Percentiles rank a stretch among this genome's conserved stretches.
These are phyloP conservation scores for Platismatia glauca DNA, from an alignment of 495 filamentous ascomycete genomes.

Conservation along the genomic window DNA sequence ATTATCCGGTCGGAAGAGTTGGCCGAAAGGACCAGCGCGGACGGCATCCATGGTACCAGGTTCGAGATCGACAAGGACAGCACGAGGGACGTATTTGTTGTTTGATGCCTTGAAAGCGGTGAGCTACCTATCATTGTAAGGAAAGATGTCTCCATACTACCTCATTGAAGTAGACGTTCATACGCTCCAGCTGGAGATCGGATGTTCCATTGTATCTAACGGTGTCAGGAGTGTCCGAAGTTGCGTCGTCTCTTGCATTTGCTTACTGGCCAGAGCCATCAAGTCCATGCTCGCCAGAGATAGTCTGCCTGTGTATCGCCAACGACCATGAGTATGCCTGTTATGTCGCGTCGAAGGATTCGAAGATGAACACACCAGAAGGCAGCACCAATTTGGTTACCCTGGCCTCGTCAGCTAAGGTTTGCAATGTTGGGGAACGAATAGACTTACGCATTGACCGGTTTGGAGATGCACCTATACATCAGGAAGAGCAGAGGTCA, in stretches of 20 bases:
- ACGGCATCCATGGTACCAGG: conserved; percentile 98
- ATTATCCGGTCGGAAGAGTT: conserved; percentile 99
- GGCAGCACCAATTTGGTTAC: conserved; percentile 99
- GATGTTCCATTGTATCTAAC: conserved; percentile 90
- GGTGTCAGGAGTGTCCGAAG: conserved; percentile 17
- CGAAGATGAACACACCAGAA: conserved; percentile 65
- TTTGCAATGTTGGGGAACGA: conserved; percentile 12
- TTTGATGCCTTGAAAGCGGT: conserved; percentile 58
- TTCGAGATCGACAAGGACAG: conserved; percentile 98
- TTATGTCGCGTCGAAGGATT: conserved; percentile 11
- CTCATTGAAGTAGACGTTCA: conserved; percentile 99
- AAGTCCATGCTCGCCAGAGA: conserved; percentile 98
- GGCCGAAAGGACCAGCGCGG: conserved; percentile 95
- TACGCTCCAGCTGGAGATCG: conserved; percentile 98
- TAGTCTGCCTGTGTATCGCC: conserved; percentile 65
- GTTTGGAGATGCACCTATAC: conserved; percentile 93
- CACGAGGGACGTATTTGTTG: conserved; percentile 99
- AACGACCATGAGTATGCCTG: conserved; percentile 17
- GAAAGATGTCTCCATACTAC: conserved; percentile 39
- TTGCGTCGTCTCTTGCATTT: conserved; percentile 5
- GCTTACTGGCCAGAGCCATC: conserved; percentile 89
- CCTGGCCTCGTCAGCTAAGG: conserved; percentile 41
- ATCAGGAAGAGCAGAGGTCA: conserved; percentile 31
- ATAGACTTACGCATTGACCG: conserved; percentile 82
- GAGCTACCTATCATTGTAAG: neutral